A percentile compares a stretch with the other conserved stretches of the same genome.
These are phyloP conservation scores for Chrysoporthe cubensis DNA, from an alignment of 2,329 filamentous ascomycete species.

Conservation along the genomic window DNA sequence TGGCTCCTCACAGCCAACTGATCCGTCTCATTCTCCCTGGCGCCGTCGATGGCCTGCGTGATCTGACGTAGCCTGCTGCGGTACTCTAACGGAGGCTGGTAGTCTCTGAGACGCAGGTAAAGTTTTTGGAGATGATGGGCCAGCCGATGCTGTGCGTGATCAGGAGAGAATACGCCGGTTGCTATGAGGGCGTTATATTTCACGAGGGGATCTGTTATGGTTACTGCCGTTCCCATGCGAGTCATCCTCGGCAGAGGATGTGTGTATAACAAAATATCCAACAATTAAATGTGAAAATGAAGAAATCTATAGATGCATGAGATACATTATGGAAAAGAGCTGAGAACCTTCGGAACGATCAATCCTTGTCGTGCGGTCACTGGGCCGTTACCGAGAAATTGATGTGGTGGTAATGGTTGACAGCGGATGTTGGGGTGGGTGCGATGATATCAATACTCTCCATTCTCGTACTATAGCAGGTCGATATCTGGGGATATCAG, in stretches of 20 bases:
- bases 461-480: neutral
- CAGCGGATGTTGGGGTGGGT: neutral
- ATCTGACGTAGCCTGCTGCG: constrained; percentile 66
- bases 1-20: constrained; percentile 56
- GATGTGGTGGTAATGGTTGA: neutral
- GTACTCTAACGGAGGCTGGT: constrained; percentile 74
- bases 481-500: constrained; percentile 24
- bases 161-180: constrained; percentile 67
- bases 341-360: neutral
- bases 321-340: neutral
- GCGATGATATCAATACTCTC: constrained; percentile 18
- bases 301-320: neutral
- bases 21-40: constrained; percentile 37
- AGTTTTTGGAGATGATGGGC: constrained; percentile 78
- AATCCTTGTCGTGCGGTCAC: neutral
- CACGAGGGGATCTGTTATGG: constrained; percentile 73
- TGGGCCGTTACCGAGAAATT: neutral
- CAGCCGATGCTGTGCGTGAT: constrained; percentile 72
- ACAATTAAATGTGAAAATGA: neutral
- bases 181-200: constrained; percentile 75
- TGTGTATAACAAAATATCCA: neutral
- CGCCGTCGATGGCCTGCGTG: constrained; percentile 48
- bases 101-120: constrained; percentile 76
- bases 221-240: constrained; percentile 50
- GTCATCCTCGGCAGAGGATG: constrained; percentile 36